phyloP scores from a whole-genome alignment of 768 basidiomycete species.

The Podaxis carcinomalis region DNA sequence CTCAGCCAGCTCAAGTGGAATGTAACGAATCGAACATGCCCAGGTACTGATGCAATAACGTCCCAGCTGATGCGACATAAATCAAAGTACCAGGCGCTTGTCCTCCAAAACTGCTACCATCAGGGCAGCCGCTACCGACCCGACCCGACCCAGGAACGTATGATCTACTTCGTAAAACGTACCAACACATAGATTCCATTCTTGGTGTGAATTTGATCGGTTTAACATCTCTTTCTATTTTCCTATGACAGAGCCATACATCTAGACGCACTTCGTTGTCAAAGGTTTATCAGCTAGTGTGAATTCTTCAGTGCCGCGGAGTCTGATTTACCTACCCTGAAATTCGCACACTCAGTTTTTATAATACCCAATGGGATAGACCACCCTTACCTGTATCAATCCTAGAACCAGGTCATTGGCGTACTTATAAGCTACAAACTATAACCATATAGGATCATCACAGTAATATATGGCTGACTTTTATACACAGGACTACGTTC shows the following conservation, averaged over 20 bases:
- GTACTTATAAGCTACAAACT: neutral
- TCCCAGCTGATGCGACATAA: too few relatives aligned
- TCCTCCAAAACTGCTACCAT: too few relatives aligned
- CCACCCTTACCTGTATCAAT: neutral
- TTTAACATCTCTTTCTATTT: neutral
- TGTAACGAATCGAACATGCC: too few relatives aligned
- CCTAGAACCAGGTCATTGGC: slow-evolving; percentile 1
- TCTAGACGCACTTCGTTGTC: neutral
- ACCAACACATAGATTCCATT: neutral
- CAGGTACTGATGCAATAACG: too few relatives aligned
- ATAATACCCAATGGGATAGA: neutral
- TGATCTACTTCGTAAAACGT: neutral
- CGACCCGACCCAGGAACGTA: neutral
- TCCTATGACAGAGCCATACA: neutral
- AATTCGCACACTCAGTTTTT: neutral
- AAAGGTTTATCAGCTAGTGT: neutral
- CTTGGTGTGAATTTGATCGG: neutral
- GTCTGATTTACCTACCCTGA: neutral
- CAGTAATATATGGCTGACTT: neutral
- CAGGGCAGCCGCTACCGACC: neutral
- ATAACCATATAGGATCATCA: slow-evolving; percentile 1
- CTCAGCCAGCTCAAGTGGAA: too few relatives aligned
- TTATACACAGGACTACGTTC: slow-evolving; percentile 3
- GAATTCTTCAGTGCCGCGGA: slow-evolving; percentile 3
- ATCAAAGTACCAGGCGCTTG: too few relatives aligned